Conservation (phyloP, 495 filamentous ascomycete species). For the Penicillium dipodomyicola region DNA sequence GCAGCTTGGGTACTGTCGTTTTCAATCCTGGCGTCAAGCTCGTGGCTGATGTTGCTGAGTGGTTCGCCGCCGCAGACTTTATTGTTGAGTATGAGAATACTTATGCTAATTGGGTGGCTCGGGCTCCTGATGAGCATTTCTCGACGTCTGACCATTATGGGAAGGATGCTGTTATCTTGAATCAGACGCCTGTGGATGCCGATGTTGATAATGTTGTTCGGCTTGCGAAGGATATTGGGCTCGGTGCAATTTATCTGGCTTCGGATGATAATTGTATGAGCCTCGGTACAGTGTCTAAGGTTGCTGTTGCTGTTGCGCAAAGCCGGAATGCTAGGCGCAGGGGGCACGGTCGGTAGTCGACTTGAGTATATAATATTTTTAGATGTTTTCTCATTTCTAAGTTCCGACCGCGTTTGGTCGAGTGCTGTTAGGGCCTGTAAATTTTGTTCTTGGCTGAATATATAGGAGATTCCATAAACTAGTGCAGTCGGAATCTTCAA, state of each 20-base stretch:
- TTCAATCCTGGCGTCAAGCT: constrained; percentile 26
- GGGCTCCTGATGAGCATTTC: constrained; percentile 11
- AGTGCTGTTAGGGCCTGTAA: not conserved
- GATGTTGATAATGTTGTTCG: constrained; percentile 15
- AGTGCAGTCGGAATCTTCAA: not conserved
- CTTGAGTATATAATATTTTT: not conserved
- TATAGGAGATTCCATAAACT: not conserved
- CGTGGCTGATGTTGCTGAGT: constrained; percentile 11
- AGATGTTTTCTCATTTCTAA: not conserved
- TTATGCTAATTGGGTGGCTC: constrained; percentile 17
- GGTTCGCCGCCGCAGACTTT: constrained; percentile 22
- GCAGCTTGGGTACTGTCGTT: constrained; percentile 12
- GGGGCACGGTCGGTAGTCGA: not conserved
- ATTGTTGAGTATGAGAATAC: constrained; percentile 28
- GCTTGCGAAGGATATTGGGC: constrained; percentile 18
- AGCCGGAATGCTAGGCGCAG: not conserved
- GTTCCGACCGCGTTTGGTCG: not conserved
- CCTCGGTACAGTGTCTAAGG: constrained; percentile 13
- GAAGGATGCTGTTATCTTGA: constrained; percentile 24
- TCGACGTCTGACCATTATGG: constrained; percentile 2
- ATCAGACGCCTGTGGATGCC: constrained; percentile 13
- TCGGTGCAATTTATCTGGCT: constrained; percentile 27
- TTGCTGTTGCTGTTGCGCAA: constrained; percentile 15
- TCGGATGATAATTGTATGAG: constrained; percentile 17
- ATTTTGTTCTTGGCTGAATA: not conserved